Conservation (phyloP, 768 basidiomycete species). For the Mycena rosella region DNA sequence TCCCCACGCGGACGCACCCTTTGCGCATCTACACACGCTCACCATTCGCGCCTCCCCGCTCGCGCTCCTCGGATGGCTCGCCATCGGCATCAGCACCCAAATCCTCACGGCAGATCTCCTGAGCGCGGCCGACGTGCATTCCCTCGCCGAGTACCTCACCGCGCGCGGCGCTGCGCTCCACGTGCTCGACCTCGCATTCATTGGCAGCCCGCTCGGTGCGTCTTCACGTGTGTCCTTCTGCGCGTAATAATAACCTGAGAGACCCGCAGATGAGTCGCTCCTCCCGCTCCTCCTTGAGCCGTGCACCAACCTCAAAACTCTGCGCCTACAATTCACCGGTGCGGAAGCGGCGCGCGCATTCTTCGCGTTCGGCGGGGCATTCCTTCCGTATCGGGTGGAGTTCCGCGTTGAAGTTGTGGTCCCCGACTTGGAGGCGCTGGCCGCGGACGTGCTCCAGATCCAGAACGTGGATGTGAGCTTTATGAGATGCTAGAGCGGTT, state of each 20-base stretch:
- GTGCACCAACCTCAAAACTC: neutral
- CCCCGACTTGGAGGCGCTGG: too few species aligned
- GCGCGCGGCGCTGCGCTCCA: neutral
- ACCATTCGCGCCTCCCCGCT: conserved; percentile 18
- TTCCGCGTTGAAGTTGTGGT: too few species aligned
- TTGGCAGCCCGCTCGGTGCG: neutral
- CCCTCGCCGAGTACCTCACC: conserved; percentile 10
- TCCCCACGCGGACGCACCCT: neutral
- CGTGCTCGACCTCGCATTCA: conserved; percentile 17
- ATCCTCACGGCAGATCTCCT: neutral
- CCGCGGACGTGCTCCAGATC: too few species aligned
- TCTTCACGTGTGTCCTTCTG: neutral
- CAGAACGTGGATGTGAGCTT: too few species aligned
- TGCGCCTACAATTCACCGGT: neutral
- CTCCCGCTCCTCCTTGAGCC: conserved; percentile 11
- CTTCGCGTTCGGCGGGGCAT: too few species aligned
- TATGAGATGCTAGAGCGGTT: too few species aligned
- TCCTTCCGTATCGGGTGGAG: too few species aligned
- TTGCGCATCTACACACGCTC: neutral
- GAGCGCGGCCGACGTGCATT: conserved; percentile 8
- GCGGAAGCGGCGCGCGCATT: too few species aligned
- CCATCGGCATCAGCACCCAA: conserved; percentile 1
- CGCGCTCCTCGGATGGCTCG: conserved; percentile 26
- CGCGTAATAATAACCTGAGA: neutral
- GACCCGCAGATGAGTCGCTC: neutral